Evolutionary conservation across 2,329 filamentous ascomycete genomes (phyloP).

Genomic region (Helminthosporium solani): DNA sequence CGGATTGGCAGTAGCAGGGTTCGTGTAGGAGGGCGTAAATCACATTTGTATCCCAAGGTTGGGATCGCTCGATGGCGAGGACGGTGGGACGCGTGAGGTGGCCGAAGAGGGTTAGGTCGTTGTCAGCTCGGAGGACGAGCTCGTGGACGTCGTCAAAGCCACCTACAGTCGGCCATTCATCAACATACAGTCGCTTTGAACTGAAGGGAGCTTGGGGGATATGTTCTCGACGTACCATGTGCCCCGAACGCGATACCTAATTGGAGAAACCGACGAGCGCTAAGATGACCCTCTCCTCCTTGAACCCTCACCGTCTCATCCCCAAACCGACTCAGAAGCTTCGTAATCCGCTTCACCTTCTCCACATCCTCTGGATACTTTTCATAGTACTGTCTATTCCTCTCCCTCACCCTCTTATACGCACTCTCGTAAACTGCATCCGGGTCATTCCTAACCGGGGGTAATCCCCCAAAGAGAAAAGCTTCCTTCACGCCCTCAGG

Average conservation of each 20-base stretch:
- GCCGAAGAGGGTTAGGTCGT: constrained; percentile 75
- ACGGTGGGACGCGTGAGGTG: constrained; percentile 73
- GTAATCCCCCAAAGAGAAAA: constrained; percentile 82
- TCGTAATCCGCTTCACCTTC: constrained; percentile 65
- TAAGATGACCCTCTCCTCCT: constrained; percentile 67
- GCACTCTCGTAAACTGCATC: constrained; percentile 75
- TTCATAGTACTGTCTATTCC: constrained; percentile 76
- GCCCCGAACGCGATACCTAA: constrained; percentile 76
- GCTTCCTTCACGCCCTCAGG: constrained; percentile 76
- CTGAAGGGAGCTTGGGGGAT: no score
- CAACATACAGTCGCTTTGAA: not conserved
- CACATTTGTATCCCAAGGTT: constrained; percentile 72
- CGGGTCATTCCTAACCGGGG: constrained; percentile 69
- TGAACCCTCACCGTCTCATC: constrained; percentile 66
- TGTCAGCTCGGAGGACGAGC: constrained; percentile 67
- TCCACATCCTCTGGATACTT: constrained; percentile 82
- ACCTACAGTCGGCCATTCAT: constrained; percentile 7
- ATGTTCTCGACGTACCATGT: constrained; percentile 58
- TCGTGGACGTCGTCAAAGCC: constrained; percentile 45
- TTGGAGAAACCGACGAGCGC: constrained; percentile 71
- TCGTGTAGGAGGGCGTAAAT: constrained; percentile 89
- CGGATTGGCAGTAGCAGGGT: constrained; percentile 76
- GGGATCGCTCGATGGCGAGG: constrained; percentile 64
- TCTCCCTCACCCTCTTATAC: constrained; percentile 66
- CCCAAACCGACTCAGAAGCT: constrained; percentile 59